Evolutionary conservation across 208 protist species (phyloP).

Genomic region (Porcisia hertigi): DNA sequence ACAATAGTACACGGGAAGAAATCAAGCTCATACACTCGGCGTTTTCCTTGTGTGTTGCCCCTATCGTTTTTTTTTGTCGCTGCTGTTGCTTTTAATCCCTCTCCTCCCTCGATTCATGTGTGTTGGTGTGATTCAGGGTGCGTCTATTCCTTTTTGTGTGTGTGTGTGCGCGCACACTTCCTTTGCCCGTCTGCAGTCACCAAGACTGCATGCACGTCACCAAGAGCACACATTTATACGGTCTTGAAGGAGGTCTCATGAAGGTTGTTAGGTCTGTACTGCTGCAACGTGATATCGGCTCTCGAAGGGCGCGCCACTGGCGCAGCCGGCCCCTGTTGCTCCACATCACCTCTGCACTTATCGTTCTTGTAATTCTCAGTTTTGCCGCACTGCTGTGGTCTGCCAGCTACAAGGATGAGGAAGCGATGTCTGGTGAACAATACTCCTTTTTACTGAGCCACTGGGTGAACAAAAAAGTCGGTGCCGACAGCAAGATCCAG

Average conservation of each 20-base stretch:
- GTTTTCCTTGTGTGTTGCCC: too few relatives aligned
- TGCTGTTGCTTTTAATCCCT: too few relatives aligned
- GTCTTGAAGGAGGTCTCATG: not conserved
- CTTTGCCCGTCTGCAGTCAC: not conserved
- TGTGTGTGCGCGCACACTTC: too few relatives aligned
- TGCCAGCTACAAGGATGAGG: not conserved
- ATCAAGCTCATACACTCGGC: too few relatives aligned
- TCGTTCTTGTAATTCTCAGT: not conserved
- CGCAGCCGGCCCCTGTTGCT: slow-evolving; percentile 4
- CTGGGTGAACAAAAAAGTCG: not conserved
- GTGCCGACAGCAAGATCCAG: not conserved
- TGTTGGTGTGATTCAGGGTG: too few relatives aligned
- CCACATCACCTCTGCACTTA: not conserved
- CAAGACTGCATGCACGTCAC: not conserved
- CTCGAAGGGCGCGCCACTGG: not conserved
- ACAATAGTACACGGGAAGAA: too few relatives aligned
- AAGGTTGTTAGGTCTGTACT: not conserved
- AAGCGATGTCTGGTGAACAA: not conserved
- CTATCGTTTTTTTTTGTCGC: too few relatives aligned
- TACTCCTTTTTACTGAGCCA: not conserved
- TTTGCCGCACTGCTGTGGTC: not conserved
- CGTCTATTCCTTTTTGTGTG: too few relatives aligned
- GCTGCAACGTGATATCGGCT: not conserved
- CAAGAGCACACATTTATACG: too few relatives aligned
- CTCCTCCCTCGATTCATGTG: too few relatives aligned